phyloP scores from a whole-genome alignment of 805 yeast species.

The Pichia nanzhaoensis region DNA sequence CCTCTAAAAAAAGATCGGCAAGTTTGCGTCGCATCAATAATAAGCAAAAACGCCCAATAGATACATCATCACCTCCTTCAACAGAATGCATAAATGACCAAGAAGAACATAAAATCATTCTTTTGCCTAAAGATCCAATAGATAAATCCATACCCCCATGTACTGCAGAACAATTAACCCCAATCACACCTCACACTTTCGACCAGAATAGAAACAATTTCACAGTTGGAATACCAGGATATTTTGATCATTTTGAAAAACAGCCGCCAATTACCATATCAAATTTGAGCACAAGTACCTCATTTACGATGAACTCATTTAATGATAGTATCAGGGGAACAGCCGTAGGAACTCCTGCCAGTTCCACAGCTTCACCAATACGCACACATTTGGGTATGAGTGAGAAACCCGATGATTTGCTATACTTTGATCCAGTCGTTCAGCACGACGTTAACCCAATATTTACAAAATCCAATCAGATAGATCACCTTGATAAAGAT shows the following conservation, averaged over 20 bases:
- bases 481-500: slow-evolving; percentile 27
- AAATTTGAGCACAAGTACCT: slow-evolving; percentile 13
- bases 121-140: slow-evolving; percentile 24
- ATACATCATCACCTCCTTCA: no score
- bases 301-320: slow-evolving; percentile 2
- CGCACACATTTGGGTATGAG: background rate
- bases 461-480: slow-evolving; percentile 27
- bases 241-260: background rate
- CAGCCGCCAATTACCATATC: slow-evolving; percentile 4
- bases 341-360: slow-evolving; percentile 1
- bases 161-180: slow-evolving; percentile 24
- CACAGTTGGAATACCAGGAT: background rate
- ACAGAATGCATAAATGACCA: no score
- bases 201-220: slow-evolving; percentile 1
- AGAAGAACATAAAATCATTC: slow-evolving; percentile 17
- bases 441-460: slow-evolving; percentile 19
- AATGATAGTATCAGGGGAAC: slow-evolving; percentile 1
- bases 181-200: slow-evolving; percentile 18
- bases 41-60: background rate
- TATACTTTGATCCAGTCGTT: background rate
- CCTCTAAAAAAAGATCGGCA: slow-evolving; percentile 1
- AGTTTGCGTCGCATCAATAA: slow-evolving; percentile 7
- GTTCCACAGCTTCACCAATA: background rate
- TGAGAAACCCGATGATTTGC: background rate
- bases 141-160: slow-evolving; percentile 26